phyloP scores from a whole-genome alignment of 163 green algal species.

The Scenedesmus sp. region DNA sequence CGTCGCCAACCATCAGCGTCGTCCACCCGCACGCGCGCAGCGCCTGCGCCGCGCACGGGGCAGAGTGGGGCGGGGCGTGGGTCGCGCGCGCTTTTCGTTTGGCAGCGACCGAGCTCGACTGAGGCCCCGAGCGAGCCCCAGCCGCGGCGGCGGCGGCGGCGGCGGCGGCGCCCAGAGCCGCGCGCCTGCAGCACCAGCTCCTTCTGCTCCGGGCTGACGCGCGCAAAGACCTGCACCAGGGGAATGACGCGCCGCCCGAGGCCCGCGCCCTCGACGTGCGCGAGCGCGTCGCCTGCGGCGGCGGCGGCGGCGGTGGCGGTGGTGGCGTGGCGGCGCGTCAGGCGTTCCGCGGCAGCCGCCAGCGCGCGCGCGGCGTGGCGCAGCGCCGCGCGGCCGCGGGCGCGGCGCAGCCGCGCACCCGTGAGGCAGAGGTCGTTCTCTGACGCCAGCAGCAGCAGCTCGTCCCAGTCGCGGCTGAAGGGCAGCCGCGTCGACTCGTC shows the following conservation, averaged over 20 bases:
- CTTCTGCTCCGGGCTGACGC: conserved; percentile 97
- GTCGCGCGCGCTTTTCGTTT: too few relatives aligned
- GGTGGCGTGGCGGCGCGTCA: too few relatives aligned
- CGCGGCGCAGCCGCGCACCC: conserved; percentile 31
- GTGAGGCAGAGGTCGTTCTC: conserved; percentile 88
- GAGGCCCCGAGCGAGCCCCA: too few relatives aligned
- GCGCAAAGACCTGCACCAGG: conserved; percentile 91
- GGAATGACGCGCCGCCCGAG: conserved; percentile 69
- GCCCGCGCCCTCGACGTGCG: conserved; percentile 65
- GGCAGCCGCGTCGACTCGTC: conserved; percentile 67
- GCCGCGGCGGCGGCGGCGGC: too few relatives aligned
- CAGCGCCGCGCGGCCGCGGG: neutral
- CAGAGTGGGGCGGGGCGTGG: too few relatives aligned
- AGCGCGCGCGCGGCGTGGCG: neutral
- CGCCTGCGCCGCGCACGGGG: conserved; percentile 39
- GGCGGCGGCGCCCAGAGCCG: conserved; percentile 31
- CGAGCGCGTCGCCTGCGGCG: conserved; percentile 73
- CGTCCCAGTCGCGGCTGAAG: conserved; percentile 48
- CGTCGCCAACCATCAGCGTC: conserved; percentile 98
- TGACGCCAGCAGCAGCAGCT: conserved; percentile 71
- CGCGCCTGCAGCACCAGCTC: conserved; percentile 90
- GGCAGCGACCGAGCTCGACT: too few relatives aligned
- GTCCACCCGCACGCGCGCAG: conserved; percentile 74
- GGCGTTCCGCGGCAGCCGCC: neutral
- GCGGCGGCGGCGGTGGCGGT: too few relatives aligned